Evolutionary conservation across 2,329 filamentous ascomycete genomes (phyloP).

Genomic region (Aureobasidium vineae): DNA sequence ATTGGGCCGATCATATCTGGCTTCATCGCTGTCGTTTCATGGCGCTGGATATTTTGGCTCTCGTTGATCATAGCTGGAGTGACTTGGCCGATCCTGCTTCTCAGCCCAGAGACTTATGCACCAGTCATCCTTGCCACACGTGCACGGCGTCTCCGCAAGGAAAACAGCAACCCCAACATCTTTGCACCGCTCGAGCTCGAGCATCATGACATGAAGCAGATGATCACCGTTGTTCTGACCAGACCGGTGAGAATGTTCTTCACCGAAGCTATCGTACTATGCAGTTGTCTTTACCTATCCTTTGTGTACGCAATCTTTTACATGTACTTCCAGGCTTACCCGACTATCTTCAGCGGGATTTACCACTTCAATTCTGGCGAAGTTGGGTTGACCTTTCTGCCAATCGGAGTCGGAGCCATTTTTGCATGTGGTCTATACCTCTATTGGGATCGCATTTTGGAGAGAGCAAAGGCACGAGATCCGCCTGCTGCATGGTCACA

Average conservation of each 20-base stretch:
- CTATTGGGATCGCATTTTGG: conserved; percentile 61
- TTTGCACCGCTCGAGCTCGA: conserved; percentile 65
- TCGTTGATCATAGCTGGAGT: conserved; percentile 65
- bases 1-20: conserved; percentile 64
- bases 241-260: conserved; percentile 71
- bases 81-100: conserved; percentile 59
- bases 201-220: conserved; percentile 55
- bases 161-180: conserved; percentile 53
- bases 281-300: conserved; percentile 67
- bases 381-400: conserved; percentile 66
- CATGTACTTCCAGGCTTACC: conserved; percentile 76
- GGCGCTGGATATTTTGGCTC: conserved; percentile 71
- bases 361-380: conserved; percentile 65
- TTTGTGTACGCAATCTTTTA: conserved; percentile 63
- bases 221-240: conserved; percentile 67
- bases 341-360: conserved; percentile 60
- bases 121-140: conserved; percentile 48
- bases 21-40: conserved; percentile 60
- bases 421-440: conserved; percentile 62
- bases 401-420: conserved; percentile 63
- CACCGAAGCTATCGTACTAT: conserved; percentile 70
- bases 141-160: conserved; percentile 58
- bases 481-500: conserved; percentile 55
- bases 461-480: conserved; percentile 48
- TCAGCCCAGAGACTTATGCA: conserved; percentile 56